Evolutionary conservation across 441 rosid species (phyloP), one percentile per base, ranked within the genome.

Genomic region (Hypseocharis bilobata): DNA sequence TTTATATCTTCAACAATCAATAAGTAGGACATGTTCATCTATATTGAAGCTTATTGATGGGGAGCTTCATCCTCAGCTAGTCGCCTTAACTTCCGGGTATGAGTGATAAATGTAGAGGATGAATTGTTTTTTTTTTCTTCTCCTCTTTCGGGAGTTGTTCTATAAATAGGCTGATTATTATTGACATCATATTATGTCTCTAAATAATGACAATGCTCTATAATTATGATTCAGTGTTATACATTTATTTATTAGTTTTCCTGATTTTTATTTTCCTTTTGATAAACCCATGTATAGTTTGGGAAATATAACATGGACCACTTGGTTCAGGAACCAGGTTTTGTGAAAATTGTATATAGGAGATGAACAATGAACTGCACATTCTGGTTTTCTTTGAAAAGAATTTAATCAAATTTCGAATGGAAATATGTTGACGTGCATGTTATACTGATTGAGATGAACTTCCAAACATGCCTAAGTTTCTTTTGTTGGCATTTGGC

Each of bases 41-140:
- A 74, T 90, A 73, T 40, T 81, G 80, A 74, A 69, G 62, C 77
- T 84, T 49, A 85, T 90, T 64, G 86, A 88, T 42, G 81, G 74
- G 64, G 98, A 92, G 84, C 88, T 92, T 64, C 78, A 87, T 71
- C 98, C 97, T 36, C 98, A 92, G 76, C 84, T 90, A 61, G 78
- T 85, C 63, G 68, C 88, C 30, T 72, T 92, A 75, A 84, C 82
- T 76, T 81, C 92, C 0, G 97, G 97, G 98, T 92, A 90, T 84
- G 70, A 51, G 7, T 64, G 71, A 5, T 55, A 23, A 22, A 23
- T 0, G 47, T 26, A 16, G 28, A 13, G 3, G 34, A 19, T 11
- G 38, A 27, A 20, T 27, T 28, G 11, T 6, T 22, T 20, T 11
- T 54, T 30, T 11, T 34, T 11, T 23, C 20, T 52, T 23, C 10